Evolutionary conservation across 2,329 filamentous ascomycete species (phyloP).

Genomic region (Aspergillus pseudoviridinutans): DNA sequence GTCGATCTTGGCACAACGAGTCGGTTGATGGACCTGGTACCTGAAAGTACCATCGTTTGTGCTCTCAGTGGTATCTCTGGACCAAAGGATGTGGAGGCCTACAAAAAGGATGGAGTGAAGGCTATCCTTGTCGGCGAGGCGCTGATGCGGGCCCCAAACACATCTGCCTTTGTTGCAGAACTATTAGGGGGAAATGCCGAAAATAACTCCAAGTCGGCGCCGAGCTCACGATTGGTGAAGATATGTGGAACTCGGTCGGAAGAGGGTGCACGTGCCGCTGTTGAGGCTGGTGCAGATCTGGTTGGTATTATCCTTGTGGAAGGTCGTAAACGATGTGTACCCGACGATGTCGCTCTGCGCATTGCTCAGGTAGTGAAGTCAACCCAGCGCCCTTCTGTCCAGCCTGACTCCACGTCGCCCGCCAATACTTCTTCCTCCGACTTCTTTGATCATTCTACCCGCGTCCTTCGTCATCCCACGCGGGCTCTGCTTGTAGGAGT

Average conservation of each 20-base stretch:
- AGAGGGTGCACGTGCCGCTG: conserved; percentile 74
- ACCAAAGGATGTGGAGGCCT: conserved; percentile 80
- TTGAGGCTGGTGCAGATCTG: conserved; percentile 83
- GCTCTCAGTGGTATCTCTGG: conserved; percentile 92
- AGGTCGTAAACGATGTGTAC: conserved; percentile 73
- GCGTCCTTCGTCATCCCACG: conserved; percentile 47
- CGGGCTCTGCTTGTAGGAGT: conserved; percentile 84
- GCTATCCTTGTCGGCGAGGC: conserved; percentile 93
- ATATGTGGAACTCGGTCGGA: conserved; percentile 87
- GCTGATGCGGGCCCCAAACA: conserved; percentile 86
- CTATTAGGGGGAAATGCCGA: conserved; percentile 61
- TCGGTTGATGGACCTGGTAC: conserved; percentile 80
- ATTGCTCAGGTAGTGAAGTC: conserved; percentile 75
- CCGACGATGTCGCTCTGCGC: conserved; percentile 69
- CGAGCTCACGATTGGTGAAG: conserved; percentile 67
- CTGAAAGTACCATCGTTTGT: conserved; percentile 80
- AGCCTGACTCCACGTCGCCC: conserved; percentile 7
- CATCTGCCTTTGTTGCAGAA: conserved; percentile 74
- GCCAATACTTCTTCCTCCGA: conserved; percentile 45
- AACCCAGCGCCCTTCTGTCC: conserved; percentile 28
- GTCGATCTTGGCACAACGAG: conserved; percentile 92
- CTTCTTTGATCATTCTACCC: conserved; percentile 63
- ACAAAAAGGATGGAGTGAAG: conserved; percentile 83
- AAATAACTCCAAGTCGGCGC: conserved; percentile 15
- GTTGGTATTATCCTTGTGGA: conserved; percentile 90